phyloP scores from a whole-genome alignment of 192 early-diverging fungal species.

The Chytriomyces hyalinus region DNA sequence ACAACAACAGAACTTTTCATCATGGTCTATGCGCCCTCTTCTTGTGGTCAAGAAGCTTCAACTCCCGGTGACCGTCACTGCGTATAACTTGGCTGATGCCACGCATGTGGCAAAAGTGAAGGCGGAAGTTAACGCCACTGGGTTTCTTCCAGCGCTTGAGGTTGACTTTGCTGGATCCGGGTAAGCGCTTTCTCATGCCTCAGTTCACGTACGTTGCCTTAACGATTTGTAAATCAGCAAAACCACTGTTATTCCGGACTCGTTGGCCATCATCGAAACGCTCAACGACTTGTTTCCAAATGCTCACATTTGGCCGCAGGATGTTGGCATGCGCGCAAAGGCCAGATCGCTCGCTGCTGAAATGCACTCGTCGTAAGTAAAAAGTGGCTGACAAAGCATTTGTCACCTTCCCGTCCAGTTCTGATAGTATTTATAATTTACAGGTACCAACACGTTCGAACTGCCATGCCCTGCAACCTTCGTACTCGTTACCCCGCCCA shows the following conservation, averaged over 20 bases:
- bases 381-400: neutral
- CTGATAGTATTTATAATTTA: neutral
- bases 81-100: conserved; percentile 1
- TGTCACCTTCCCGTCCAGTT: neutral
- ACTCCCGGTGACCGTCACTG: neutral
- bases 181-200: neutral
- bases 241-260: conserved; percentile 10
- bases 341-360: conserved; percentile 14
- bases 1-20: conserved; percentile 22
- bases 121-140: neutral
- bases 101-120: neutral
- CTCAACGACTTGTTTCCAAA: conserved; percentile 20
- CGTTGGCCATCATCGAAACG: conserved; percentile 25
- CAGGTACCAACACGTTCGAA: conserved; percentile 2
- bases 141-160: conserved; percentile 6
- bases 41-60: conserved; percentile 16
- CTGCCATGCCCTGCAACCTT: conserved; percentile 21
- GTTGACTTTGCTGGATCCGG: conserved; percentile 7
- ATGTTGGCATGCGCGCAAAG: neutral
- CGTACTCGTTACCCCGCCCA: conserved; percentile 8
- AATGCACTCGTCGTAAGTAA: conserved; percentile 13
- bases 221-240: neutral
- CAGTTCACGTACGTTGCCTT: neutral
- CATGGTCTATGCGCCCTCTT: conserved; percentile 22
- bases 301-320: neutral